Evolutionary conservation across 75 land plant species (phyloP).

Genomic region (Chamaecyparis obtusa): DNA sequence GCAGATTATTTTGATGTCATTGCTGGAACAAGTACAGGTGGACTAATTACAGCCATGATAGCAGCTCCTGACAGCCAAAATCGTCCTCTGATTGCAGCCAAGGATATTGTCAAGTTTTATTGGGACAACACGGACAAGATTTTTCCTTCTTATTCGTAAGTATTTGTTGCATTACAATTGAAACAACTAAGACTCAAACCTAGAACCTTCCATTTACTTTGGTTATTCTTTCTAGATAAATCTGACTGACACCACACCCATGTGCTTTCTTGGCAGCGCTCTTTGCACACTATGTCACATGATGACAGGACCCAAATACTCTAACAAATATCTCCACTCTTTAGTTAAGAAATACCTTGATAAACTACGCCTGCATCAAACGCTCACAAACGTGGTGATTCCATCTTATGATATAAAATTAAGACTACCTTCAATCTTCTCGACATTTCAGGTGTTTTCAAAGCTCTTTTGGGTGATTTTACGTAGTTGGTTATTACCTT

Average conservation of each 20-base stretch:
- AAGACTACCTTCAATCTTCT: slow-evolving; percentile 35
- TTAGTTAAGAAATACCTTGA: slow-evolving; percentile 12
- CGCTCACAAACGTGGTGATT: slow-evolving; percentile 34
- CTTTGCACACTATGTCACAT: not conserved
- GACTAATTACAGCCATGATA: slow-evolving; percentile 50
- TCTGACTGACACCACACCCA: not conserved
- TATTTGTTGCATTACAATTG: not conserved
- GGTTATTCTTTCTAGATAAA: not conserved
- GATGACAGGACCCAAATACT: slow-evolving; percentile 33
- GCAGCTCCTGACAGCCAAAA: slow-evolving; percentile 35
- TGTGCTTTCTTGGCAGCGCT: not conserved
- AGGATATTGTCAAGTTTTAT: slow-evolving; percentile 29
- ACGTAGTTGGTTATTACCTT: not conserved
- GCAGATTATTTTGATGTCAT: slow-evolving; percentile 65
- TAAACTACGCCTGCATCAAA: slow-evolving; percentile 11
- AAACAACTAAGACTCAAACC: too few species aligned
- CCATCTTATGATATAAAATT: slow-evolving; percentile 32
- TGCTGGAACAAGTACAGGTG: slow-evolving; percentile 65
- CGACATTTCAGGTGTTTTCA: slow-evolving; percentile 16
- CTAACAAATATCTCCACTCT: slow-evolving; percentile 13
- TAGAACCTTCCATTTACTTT: too few species aligned
- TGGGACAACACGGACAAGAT: slow-evolving; percentile 16
- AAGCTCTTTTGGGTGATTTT: not conserved
- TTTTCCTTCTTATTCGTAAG: slow-evolving; percentile 15
- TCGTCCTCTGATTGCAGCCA: slow-evolving; percentile 54